Evolutionary conservation across 306 rosid species (phyloP).

Genomic region (Sicyos edulis): DNA sequence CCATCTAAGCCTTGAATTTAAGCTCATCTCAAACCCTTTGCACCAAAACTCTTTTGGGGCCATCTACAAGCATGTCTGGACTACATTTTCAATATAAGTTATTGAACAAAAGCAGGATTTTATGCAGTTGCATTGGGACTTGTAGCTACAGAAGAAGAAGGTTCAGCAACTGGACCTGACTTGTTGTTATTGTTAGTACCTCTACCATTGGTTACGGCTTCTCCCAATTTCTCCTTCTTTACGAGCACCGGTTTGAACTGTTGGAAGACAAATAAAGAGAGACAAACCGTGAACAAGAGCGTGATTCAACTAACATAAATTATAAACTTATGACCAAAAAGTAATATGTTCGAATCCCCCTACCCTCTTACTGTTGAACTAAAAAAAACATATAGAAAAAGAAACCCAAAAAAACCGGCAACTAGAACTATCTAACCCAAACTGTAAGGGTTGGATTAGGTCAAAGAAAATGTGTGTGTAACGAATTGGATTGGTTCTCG

Average conservation of each 20-base stretch:
- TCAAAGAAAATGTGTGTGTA: no score
- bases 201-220: slow-evolving; percentile 33
- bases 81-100: background rate
- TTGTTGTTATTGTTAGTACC: slow-evolving; percentile 27
- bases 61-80: background rate
- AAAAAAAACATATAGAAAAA: no score
- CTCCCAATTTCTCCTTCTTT: slow-evolving; percentile 44
- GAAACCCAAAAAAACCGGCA: no score
- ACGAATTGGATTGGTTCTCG: no score
- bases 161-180: slow-evolving; percentile 38
- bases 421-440: no score
- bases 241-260: slow-evolving; percentile 89
- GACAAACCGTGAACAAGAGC: background rate
- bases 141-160: slow-evolving; percentile 49
- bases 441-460: no score
- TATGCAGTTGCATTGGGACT: slow-evolving; percentile 28
- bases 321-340: no score
- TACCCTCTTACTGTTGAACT: no score
- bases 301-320: no score
- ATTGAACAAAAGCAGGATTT: background rate
- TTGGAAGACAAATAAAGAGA: slow-evolving; percentile 8
- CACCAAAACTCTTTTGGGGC: background rate
- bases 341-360: no score
- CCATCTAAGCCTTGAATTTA: background rate
- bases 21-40: background rate